A percentile compares a stretch with the other conserved stretches of the same genome.
phyloP scores from a whole-genome alignment of 148 eudicot species.

The Rhododendron williamsianum region DNA sequence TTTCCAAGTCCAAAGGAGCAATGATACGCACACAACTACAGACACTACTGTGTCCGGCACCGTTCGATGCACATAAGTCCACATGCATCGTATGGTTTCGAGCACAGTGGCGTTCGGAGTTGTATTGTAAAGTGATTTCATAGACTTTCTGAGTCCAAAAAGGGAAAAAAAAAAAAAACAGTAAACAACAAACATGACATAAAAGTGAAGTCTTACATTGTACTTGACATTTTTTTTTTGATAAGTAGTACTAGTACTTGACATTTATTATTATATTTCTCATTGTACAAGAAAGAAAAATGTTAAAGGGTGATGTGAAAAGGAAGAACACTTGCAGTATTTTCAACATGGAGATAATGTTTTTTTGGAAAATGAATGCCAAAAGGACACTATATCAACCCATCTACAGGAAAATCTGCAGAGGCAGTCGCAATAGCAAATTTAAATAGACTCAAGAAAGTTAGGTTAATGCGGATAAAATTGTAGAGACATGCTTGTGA shows the following conservation, averaged over 20 bases:
- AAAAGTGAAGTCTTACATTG: background rate
- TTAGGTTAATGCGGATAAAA: background rate
- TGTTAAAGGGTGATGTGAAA: background rate
- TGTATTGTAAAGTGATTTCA: background rate
- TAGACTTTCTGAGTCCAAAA: background rate
- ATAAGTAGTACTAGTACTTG: background rate
- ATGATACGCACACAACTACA: background rate
- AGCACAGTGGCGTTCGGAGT: background rate
- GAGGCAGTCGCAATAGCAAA: background rate
- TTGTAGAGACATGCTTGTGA: background rate
- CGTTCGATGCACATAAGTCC: no score
- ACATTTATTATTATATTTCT: background rate
- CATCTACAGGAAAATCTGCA: background rate
- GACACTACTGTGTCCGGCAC: no score
- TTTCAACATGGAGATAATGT: background rate
- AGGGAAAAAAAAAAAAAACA: constrained; percentile 4
- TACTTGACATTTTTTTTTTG: background rate
- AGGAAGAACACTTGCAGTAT: background rate
- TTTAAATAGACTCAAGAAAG: background rate
- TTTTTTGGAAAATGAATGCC: background rate
- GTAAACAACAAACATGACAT: background rate
- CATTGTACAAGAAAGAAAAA: background rate
- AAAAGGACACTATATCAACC: background rate
- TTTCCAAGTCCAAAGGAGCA: constrained; percentile 1
- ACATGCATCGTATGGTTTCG: background rate